Evolutionary conservation across 164 flowering plant genomes (phyloP), one percentile per base, ranked within the genome.

Genomic region (Houttuynia cordata): DNA sequence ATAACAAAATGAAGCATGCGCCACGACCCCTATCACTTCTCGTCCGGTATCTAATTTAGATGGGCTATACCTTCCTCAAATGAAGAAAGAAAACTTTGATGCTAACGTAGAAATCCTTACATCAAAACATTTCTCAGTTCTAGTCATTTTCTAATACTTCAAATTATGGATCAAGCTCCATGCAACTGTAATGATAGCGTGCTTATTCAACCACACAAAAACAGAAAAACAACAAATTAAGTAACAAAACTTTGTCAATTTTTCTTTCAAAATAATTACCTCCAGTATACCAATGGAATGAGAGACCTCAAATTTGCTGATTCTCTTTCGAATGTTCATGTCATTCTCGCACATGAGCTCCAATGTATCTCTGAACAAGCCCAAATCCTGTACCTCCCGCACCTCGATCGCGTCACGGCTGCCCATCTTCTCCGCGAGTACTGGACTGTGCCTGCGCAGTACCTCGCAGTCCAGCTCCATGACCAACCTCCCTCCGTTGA

Each of bases 261-360:
- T n/a, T n/a, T n/a, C n/a, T n/a, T n/a, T n/a, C n/a, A n/a, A n/a
- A n/a, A n/a, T n/a, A 15, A 70, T 66, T 54, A 91, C 98, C 93
- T 88, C 95, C 56, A 92, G 91, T n/a, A 89, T 74, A 62, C 80
- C 86, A 49, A 87, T 85, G 18, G 84, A 66, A 1, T 82, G 80
- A 57, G 77, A 78, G 19, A 78, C 87, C 9, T 96, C 98, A 40
- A 78, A 58, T 67, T 78, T 83, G 9, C 96, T 95, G 39, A 78
- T 58, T 67, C 77, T 83, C 61, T 76, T 21, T 5, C 88, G 74
- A 59, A 56, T 64, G 68, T 68, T 76, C 12, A 72, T 34, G 9
- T 80, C 70, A 69, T 86, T 81, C 19, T 78, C 91, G 58, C 78
- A 85, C 98, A 92, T 92, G 41, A 92, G 78, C 84, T 85, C 95